Base-by-base conservation (phyloP, 352 stramenopile species). In the Phytophthora ramorum region DNA sequence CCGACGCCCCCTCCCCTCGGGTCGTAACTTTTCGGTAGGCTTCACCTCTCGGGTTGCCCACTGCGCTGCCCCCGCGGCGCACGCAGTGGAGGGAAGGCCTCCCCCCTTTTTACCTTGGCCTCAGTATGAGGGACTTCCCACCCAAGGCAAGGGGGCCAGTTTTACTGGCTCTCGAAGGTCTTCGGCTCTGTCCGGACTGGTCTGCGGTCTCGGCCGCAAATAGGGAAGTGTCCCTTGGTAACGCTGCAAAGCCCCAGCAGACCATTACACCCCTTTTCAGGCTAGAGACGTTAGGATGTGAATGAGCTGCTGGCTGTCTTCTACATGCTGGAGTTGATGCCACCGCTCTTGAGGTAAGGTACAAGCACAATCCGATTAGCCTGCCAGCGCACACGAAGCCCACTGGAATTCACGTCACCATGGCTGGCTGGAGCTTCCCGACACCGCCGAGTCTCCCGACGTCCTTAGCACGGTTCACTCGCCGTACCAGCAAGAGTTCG, bases 351-450 rank as follows among this genome's bases (percentile, higher is more conserved):
- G 43, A 52, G 46, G 32, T 49, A n/a, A 46, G 57, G 45, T 59
- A 48, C 55, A 66, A 40, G 49, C 58, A 72, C 64, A 68, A 68
- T 48, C 30, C 44, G 68, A 63, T 7, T 59, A 22, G 22, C 30
- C 51, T 22, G 20, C 45, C 28, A 57, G 22, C 54, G 10, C 49
- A 62, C 46, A 44, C 57, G 30, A 54, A 26, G 17, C 19, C 28
- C 26, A 56, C 35, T 44, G 44, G 19, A 68, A 63, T 55, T 56
- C 35, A 16, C 20, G 38, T 16, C 20, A 62, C 35, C 48, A 76
- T 76, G 63, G 43, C 28, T 59, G 58, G 63, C n/a, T 76, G 69
- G 69, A 70, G 58, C 30, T 65, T 75, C 44, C 67, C 63, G n/a
- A 55, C 51, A 14, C 51, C 51, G 6, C 26, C 48, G 10, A 66